phyloP scores from a whole-genome alignment of 805 yeast species.

The Candida parachauliodes region DNA sequence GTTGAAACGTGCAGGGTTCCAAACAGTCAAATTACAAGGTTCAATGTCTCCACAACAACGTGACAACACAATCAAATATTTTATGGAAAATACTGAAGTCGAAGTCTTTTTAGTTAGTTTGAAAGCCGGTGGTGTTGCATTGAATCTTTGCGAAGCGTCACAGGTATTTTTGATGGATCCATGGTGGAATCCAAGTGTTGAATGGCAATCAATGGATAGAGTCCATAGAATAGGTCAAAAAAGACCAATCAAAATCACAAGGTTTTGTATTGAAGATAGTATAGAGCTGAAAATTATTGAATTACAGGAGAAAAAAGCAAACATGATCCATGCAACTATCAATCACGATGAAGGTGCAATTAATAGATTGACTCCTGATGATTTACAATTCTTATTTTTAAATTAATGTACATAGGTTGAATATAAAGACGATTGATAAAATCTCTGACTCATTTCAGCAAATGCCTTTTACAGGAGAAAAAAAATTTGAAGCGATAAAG shows the following conservation, averaged over 20 bases:
- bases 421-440: neutral
- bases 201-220: slow-evolving; percentile 98
- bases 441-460: slow-evolving; percentile 2
- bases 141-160: slow-evolving; percentile 93
- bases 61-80: slow-evolving; percentile 83
- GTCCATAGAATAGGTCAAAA: slow-evolving; percentile 97
- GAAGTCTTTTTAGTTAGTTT: slow-evolving; percentile 92
- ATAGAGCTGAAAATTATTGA: slow-evolving; percentile 95
- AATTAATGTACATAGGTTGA: slow-evolving; percentile 40
- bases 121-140: slow-evolving; percentile 98
- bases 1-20: slow-evolving; percentile 88
- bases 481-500: neutral
- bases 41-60: slow-evolving; percentile 96
- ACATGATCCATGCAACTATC: slow-evolving; percentile 96
- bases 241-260: slow-evolving; percentile 88
- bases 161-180: slow-evolving; percentile 96
- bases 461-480: neutral
- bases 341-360: slow-evolving; percentile 91
- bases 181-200: slow-evolving; percentile 99
- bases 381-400: slow-evolving; percentile 89
- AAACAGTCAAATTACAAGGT: slow-evolving; percentile 92
- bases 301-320: slow-evolving; percentile 94
- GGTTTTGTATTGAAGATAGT: slow-evolving; percentile 93
- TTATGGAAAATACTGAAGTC: slow-evolving; percentile 88
- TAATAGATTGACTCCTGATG: slow-evolving; percentile 84